Conservation (phyloP, 208 protist species). For the Trypanosoma congolense region DNA sequence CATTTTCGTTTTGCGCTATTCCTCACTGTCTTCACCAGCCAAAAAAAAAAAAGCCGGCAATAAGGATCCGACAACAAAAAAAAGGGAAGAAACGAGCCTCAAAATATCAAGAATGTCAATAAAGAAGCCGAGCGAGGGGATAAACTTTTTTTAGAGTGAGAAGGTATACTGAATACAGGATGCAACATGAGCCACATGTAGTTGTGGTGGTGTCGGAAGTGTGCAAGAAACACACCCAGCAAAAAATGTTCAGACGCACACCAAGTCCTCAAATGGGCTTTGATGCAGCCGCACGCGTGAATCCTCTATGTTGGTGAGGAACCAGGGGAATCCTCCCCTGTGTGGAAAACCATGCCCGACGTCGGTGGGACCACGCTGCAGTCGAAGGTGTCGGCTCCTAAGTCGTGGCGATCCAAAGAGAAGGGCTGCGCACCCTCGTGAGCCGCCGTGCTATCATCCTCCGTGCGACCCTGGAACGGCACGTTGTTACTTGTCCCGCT, state of each 20-base stretch:
- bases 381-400: not conserved
- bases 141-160: too few species aligned
- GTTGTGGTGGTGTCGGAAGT: not conserved
- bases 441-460: not conserved
- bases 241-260: not conserved
- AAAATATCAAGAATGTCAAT: too few species aligned
- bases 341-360: not conserved
- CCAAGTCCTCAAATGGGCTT: too few species aligned
- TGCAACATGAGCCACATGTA: not conserved
- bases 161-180: too few species aligned
- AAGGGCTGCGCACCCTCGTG: not conserved
- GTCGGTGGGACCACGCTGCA: not conserved
- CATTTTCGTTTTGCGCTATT: too few species aligned
- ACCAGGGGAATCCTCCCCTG: not conserved
- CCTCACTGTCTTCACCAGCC: too few species aligned
- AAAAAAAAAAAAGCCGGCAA: too few species aligned
- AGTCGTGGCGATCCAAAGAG: constrained; percentile 27
- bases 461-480: not conserved
- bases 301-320: not conserved
- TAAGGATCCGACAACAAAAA: too few species aligned
- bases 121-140: too few species aligned
- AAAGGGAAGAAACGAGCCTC: too few species aligned
- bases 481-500: not conserved
- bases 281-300: too few species aligned
- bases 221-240: not conserved